Percentiles rank a stretch among this genome's conserved stretches.
Evolutionary conservation across 163 green algal species (phyloP).

Genomic region (Scenedesmus sp.): DNA sequence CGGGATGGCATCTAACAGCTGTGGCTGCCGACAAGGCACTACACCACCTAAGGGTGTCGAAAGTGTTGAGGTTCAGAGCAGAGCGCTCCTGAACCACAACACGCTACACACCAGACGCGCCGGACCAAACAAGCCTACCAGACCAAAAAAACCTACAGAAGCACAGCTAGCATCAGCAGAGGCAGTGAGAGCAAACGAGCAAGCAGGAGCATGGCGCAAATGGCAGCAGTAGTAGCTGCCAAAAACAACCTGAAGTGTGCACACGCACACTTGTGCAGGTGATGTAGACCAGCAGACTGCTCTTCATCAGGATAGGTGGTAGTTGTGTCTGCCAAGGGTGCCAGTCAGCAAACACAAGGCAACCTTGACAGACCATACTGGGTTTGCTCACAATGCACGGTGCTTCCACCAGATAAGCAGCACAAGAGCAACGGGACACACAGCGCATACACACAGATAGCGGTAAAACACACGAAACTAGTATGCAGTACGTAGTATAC

Average conservation of each 20-base stretch:
- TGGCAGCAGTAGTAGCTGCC: background rate
- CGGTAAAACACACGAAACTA: too few relatives aligned
- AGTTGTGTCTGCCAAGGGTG: background rate
- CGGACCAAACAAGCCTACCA: background rate
- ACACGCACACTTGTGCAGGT: background rate
- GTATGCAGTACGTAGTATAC: background rate
- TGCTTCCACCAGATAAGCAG: too few relatives aligned
- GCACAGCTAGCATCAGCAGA: background rate
- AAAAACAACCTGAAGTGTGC: background rate
- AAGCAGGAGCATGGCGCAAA: background rate
- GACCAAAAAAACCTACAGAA: background rate
- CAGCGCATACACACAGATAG: background rate
- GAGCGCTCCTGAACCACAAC: background rate
- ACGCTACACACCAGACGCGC: background rate
- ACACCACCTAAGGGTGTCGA: background rate
- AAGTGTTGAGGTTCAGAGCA: background rate
- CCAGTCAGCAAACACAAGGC: background rate
- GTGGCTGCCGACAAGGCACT: background rate
- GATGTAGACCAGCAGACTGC: background rate
- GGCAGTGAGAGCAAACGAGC: background rate
- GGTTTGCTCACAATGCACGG: too few relatives aligned
- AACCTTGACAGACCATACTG: background rate
- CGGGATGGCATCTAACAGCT: background rate
- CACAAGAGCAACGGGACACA: background rate
- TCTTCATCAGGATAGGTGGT: background rate